Evolutionary conservation across 1,284 basidiomycete genomes (phyloP).

Genomic region (Tilletia walkeri): DNA sequence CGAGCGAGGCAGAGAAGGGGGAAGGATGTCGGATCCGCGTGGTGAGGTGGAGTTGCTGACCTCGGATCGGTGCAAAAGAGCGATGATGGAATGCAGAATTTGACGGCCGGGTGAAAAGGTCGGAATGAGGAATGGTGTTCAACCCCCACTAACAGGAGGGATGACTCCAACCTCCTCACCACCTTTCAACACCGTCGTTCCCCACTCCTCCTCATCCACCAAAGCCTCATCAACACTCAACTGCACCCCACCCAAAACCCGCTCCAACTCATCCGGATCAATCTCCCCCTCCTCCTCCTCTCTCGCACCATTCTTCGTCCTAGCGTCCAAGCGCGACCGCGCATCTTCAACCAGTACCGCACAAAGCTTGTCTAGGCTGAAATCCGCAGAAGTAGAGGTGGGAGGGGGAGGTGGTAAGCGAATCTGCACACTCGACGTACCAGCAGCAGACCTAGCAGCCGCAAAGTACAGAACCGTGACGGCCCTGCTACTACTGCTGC

Average conservation of each 20-base stretch:
- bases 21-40: too few relatives aligned
- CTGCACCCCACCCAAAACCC: slow-evolving; percentile 24
- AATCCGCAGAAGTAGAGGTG: background rate
- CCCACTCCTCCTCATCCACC: slow-evolving; percentile 62
- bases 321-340: slow-evolving; percentile 23
- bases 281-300: slow-evolving; percentile 14
- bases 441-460: slow-evolving; percentile 16
- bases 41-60: too few relatives aligned
- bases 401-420: background rate
- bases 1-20: too few relatives aligned
- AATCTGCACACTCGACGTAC: slow-evolving; percentile 14
- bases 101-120: background rate
- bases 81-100: background rate
- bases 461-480: slow-evolving; percentile 21
- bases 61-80: too few relatives aligned
- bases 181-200: slow-evolving; percentile 62
- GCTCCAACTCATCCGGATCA: background rate
- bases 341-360: slow-evolving; percentile 59
- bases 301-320: background rate
- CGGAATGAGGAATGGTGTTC: background rate
- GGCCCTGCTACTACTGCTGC: background rate
- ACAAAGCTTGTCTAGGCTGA: slow-evolving; percentile 64
- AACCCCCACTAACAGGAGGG: slow-evolving; percentile 71
- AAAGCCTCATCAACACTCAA: slow-evolving; percentile 79
- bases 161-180: slow-evolving; percentile 78